Conservation (phyloP, 2,329 filamentous ascomycete genomes). For the Alternaria burnsii region DNA sequence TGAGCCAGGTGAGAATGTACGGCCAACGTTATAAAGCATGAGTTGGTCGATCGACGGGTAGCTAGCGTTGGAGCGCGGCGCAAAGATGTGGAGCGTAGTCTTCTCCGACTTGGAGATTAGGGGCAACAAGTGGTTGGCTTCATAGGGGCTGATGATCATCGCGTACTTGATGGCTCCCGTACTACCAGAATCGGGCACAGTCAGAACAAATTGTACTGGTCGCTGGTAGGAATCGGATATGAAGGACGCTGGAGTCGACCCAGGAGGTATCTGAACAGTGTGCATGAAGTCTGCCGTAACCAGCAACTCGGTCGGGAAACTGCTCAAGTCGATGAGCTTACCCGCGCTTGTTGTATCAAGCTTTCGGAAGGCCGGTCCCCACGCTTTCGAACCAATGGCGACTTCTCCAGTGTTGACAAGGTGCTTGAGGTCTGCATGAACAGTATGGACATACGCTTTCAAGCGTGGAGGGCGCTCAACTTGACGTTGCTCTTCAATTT, state of each 20-base stretch:
- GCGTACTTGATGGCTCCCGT: conserved; percentile 30
- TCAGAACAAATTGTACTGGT: conserved; percentile 64
- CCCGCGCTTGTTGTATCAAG: conserved; percentile 56
- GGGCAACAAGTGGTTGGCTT: conserved; percentile 63
- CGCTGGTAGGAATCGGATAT: conserved; percentile 55
- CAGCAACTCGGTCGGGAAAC: conserved; percentile 54
- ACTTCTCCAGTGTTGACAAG: conserved; percentile 55
- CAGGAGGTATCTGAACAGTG: conserved; percentile 51
- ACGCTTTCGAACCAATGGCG: conserved; percentile 40
- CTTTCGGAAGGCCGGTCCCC: conserved; percentile 57
- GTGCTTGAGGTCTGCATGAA: conserved; percentile 55
- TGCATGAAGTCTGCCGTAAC: conserved; percentile 62
- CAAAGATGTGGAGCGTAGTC: conserved; percentile 62
- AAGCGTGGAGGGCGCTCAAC: conserved; percentile 58
- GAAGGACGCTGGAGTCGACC: neutral
- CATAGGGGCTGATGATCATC: conserved; percentile 68
- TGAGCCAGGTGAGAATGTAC: neutral
- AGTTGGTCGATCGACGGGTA: conserved; percentile 57
- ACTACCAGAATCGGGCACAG: conserved; percentile 17
- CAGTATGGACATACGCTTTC: conserved; percentile 50
- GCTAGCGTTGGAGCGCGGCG: conserved; percentile 55
- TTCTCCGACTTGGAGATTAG: conserved; percentile 46
- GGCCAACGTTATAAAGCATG: conserved; percentile 53
- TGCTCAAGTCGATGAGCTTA: conserved; percentile 36
- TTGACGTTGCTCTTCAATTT: conserved; percentile 68